Conservation (phyloP, 2,329 filamentous ascomycete species). For the Penicillium hordei region DNA sequence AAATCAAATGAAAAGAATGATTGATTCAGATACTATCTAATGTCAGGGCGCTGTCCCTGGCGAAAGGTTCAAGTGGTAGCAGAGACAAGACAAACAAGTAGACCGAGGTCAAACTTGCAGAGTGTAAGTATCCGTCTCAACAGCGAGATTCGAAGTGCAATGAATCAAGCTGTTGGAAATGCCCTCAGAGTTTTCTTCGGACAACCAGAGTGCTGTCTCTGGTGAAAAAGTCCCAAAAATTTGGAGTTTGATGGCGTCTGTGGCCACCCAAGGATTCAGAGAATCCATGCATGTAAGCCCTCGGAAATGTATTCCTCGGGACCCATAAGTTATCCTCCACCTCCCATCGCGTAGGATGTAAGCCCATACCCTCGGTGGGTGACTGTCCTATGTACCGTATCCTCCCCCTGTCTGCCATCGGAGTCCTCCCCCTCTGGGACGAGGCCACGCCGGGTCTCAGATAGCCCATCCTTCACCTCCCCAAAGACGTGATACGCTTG, state of each 20-base stretch:
- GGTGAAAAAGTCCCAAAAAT: slow-evolving; percentile 1
- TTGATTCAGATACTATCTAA: background rate
- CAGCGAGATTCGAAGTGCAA: background rate
- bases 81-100: background rate
- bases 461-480: background rate
- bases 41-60: background rate
- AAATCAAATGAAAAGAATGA: background rate
- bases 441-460: background rate
- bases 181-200: too few relatives aligned
- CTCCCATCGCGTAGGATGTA: background rate
- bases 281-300: background rate
- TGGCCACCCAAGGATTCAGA: background rate
- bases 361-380: background rate
- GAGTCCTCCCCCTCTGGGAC: background rate
- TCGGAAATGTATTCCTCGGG: background rate
- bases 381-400: background rate
- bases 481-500: background rate
- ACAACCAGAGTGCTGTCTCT: slow-evolving; percentile 2
- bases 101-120: background rate
- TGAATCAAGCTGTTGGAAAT: background rate
- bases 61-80: background rate
- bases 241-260: background rate
- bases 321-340: background rate
- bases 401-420: background rate
- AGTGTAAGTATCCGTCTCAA: background rate